Conservation (phyloP, 2,329 filamentous ascomycete species). For the Tolypocladium endophyticum region DNA sequence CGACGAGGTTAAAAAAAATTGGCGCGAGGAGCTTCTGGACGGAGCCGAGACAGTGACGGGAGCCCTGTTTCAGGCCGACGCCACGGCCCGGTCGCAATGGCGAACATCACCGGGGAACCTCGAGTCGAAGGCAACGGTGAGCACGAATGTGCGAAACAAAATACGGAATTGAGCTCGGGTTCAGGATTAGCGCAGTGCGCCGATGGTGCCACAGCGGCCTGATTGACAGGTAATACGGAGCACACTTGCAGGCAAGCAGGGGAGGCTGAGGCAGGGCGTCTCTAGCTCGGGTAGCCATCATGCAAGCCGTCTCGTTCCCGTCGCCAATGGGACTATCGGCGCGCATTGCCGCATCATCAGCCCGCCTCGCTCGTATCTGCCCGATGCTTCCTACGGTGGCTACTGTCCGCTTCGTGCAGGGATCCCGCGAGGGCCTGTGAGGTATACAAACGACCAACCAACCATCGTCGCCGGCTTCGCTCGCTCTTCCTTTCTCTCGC, state of each 20-base stretch:
- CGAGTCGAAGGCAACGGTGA: not conserved
- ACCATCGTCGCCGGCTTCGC: not conserved
- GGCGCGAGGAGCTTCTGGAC: not conserved
- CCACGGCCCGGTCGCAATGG: not conserved
- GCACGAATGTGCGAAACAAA: not conserved
- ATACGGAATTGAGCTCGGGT: not conserved
- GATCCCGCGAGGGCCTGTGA: not conserved
- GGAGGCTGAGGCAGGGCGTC: not conserved
- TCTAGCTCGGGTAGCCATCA: not conserved
- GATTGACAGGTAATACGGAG: not conserved
- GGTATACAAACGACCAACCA: not conserved
- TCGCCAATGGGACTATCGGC: not conserved
- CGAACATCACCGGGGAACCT: not conserved
- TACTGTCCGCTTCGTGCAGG: not conserved
- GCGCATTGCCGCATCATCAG: not conserved
- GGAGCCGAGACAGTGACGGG: not conserved
- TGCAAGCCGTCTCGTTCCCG: not conserved
- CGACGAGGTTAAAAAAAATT: not conserved
- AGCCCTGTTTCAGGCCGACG: not conserved
- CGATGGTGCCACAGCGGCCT: not conserved
- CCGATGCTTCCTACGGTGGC: not conserved
- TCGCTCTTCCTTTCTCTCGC: not conserved
- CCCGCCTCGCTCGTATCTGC: not conserved
- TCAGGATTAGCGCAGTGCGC: not conserved
- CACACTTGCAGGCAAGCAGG: not conserved